These are phyloP conservation scores for Gossypium aridum DNA, from an alignment of 441 rosid species.

Conservation along the genomic window DNA sequence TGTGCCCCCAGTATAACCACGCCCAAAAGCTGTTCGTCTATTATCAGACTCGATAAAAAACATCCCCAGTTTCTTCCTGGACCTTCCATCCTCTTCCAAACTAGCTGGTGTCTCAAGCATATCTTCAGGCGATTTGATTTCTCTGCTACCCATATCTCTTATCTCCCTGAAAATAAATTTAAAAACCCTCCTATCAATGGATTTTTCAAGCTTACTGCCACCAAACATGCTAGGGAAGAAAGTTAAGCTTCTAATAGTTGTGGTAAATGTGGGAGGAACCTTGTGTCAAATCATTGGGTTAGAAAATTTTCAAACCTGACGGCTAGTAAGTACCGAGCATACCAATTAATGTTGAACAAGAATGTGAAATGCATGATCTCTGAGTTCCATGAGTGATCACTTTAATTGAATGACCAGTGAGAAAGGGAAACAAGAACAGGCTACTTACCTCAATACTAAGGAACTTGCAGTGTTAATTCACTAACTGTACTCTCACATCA, in stretches of 20 bases:
- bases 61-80: slow-evolving; percentile 62
- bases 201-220: neutral
- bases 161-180: slow-evolving; percentile 14
- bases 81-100: slow-evolving; percentile 18
- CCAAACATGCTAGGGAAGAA: neutral
- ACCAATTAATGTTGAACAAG: neutral
- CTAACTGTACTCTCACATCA: slow-evolving; percentile 2
- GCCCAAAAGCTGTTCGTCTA: slow-evolving; percentile 69
- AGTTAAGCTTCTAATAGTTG: neutral
- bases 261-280: neutral
- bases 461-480: neutral
- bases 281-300: neutral
- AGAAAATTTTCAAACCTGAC: neutral
- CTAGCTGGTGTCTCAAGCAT: slow-evolving; percentile 30
- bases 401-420: neutral
- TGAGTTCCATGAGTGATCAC: neutral
- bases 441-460: slow-evolving; percentile 2
- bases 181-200: neutral
- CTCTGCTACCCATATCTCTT: slow-evolving; percentile 42
- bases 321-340: neutral
- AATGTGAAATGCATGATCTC: slow-evolving; percentile 6
- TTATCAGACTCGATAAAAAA: slow-evolving; percentile 81
- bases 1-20: slow-evolving; percentile 81
- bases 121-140: slow-evolving; percentile 60
- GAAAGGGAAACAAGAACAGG: neutral